phyloP scores from a whole-genome alignment of 768 basidiomycete species.

The Tulasnella sp. region DNA sequence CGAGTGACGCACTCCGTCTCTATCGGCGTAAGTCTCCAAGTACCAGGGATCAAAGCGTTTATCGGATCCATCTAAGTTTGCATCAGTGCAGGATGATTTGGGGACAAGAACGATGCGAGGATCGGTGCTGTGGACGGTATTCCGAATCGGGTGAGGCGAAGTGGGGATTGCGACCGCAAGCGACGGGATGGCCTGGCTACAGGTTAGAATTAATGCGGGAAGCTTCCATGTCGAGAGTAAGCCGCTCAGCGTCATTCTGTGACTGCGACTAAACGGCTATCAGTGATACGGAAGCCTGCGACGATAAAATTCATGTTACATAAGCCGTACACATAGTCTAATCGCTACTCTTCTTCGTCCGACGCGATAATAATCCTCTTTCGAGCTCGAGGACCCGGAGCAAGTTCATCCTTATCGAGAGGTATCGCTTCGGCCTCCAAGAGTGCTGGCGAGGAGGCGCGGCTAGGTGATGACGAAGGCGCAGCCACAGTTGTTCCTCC shows the following conservation, averaged over 20 bases:
- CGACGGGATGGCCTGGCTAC: too few relatives aligned
- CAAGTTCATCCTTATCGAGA: too few relatives aligned
- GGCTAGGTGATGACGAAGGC: not conserved
- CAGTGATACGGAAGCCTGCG: too few relatives aligned
- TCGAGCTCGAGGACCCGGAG: too few relatives aligned
- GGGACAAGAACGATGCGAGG: not conserved
- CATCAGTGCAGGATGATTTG: not conserved
- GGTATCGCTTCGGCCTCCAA: not conserved
- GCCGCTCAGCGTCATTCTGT: too few relatives aligned
- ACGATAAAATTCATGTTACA: too few relatives aligned
- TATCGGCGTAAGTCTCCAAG: not conserved
- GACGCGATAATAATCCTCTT: not conserved
- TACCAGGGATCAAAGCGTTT: not conserved
- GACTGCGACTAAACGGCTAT: too few relatives aligned
- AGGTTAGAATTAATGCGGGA: too few relatives aligned
- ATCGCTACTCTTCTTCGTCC: not conserved
- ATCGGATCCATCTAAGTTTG: not conserved
- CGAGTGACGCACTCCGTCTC: not conserved
- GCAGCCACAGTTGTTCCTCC: not conserved
- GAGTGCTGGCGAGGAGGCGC: not conserved
- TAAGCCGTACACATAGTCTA: too few relatives aligned
- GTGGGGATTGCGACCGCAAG: too few relatives aligned
- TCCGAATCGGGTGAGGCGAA: too few relatives aligned
- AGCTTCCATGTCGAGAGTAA: too few relatives aligned
- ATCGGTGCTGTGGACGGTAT: slow-evolving; percentile 1